phyloP scores from a whole-genome alignment of 192 early-diverging fungal species.

The Coemansia sp. region DNA sequence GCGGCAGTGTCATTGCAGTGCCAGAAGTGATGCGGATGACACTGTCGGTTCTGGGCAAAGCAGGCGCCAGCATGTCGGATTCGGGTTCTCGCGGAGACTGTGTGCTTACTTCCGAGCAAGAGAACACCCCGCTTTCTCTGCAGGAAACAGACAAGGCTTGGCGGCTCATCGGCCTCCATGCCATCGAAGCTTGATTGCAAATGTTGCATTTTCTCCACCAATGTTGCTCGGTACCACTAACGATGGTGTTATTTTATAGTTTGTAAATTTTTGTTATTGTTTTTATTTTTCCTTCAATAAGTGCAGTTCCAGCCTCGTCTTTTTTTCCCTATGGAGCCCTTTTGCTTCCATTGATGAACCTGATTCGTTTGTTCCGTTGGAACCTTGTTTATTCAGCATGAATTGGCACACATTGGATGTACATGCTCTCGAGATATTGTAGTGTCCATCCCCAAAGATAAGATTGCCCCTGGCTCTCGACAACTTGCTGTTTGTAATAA shows the following conservation, averaged over 20 bases:
- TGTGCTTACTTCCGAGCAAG: conserved; percentile 41
- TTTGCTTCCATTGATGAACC: too few relatives aligned
- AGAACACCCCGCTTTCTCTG: conserved; percentile 35
- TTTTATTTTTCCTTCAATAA: too few relatives aligned
- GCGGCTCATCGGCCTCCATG: conserved; percentile 50
- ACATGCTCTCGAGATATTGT: too few relatives aligned
- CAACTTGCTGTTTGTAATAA: background rate
- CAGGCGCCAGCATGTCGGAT: conserved; percentile 14
- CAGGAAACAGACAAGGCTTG: conserved; percentile 43
- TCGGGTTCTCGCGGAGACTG: conserved; percentile 25
- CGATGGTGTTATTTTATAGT: background rate
- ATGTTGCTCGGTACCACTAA: too few relatives aligned
- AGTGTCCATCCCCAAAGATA: too few relatives aligned
- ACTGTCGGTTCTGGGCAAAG: conserved; percentile 46
- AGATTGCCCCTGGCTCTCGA: too few relatives aligned
- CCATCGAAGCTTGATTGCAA: conserved; percentile 31
- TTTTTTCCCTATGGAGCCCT: too few relatives aligned
- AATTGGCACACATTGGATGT: too few relatives aligned
- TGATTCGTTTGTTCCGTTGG: too few relatives aligned
- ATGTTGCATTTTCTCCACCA: background rate
- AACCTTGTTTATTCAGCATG: too few relatives aligned
- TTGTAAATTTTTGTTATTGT: background rate
- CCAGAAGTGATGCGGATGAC: conserved; percentile 54
- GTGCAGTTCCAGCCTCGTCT: too few relatives aligned
- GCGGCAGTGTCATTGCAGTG: conserved; percentile 49